Percentiles rank a stretch among this genome's conserved stretches.
These are phyloP conservation scores for Candida mesenterica DNA, from an alignment of 1,139 yeast genomes.

Conservation along the genomic window DNA sequence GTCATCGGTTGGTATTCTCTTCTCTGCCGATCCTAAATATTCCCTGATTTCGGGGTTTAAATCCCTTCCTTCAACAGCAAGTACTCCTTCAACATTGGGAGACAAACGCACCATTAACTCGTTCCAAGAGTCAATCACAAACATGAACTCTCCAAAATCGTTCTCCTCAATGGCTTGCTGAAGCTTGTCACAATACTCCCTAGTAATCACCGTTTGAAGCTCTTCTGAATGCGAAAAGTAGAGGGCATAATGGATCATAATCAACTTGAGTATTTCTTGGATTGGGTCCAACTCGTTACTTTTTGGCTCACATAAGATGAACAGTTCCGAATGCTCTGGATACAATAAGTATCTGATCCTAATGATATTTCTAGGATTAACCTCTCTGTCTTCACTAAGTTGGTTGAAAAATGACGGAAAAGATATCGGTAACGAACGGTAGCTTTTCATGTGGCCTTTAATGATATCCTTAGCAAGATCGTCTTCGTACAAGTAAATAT, in stretches of 20 bases:
- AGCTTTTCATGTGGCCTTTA: constrained; percentile 27
- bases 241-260: constrained; percentile 42
- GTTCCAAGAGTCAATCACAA: constrained; percentile 44
- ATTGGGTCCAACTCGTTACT: constrained; percentile 67
- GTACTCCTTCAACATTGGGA: constrained; percentile 23
- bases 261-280: constrained; percentile 60
- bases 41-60: constrained; percentile 32
- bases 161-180: constrained; percentile 33
- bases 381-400: constrained; percentile 14
- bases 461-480: constrained; percentile 32
- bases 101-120: constrained; percentile 35
- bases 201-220: constrained; percentile 35
- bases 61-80: constrained; percentile 19
- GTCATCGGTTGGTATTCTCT: constrained; percentile 15
- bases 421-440: constrained; percentile 34
- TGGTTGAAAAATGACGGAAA: constrained; percentile 34
- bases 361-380: constrained; percentile 33
- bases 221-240: constrained; percentile 39
- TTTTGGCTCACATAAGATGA: constrained; percentile 44
- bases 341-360: constrained; percentile 39
- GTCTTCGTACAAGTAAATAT: constrained; percentile 10
- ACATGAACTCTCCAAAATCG: constrained; percentile 36
- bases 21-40: constrained; percentile 21
- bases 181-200: constrained; percentile 33
- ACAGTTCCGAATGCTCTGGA: constrained; percentile 43